Evolutionary conservation across 2,329 filamentous ascomycete species (phyloP), one percentile per base, ranked within the genome.

Genomic region (Bipolaris zeicola): DNA sequence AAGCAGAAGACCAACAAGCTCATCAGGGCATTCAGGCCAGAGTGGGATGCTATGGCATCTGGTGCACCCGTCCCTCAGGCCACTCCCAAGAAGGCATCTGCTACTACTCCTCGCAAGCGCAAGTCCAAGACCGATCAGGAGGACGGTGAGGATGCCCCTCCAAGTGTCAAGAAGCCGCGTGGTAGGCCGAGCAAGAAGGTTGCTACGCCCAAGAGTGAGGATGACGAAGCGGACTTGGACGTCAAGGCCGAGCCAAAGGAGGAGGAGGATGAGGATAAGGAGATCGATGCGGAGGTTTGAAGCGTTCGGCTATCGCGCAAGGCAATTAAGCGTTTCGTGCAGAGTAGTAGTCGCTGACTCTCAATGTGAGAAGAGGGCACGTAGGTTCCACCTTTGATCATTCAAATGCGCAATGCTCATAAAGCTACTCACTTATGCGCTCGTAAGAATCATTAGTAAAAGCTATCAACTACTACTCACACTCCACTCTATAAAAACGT

Each of bases 1-100:
- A n/a, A 14, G 3, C 56, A 70, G 50, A 65, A 64, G 50, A 62
- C 69, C 53, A 39, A 59, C 33, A 46, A 20, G 4, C 46, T 69
- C 36, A 65, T 63, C 49, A 46, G 13, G 8, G 52, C 42, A 1
- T 41, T 62, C 48, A 64, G 58, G 37, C 36, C 56, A 8, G 66
- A 69, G 22, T 41, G 65, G 3, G 61, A 57, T 3, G 57, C 54
- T 0, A 41, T 71, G 5, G 59, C 63, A 33, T 47, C 57, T 28
- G 47, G 67, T 43, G 5, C 37, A 36, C 24, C 57, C 14, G 7
- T 58, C 6, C n/a, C 26, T n/a, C 24, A 16, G 13, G 3, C 6
- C 10, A 44, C 36, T 11, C 24, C 43, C 14, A 50, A 14, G 14
- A 58, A 60, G 37, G 57, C 64, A 33, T 16, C 52, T 1, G 45